Percentiles rank a stretch among this genome's conserved stretches.
Conservation (phyloP, 495 filamentous ascomycete genomes). For the Podospora tetraspora region DNA sequence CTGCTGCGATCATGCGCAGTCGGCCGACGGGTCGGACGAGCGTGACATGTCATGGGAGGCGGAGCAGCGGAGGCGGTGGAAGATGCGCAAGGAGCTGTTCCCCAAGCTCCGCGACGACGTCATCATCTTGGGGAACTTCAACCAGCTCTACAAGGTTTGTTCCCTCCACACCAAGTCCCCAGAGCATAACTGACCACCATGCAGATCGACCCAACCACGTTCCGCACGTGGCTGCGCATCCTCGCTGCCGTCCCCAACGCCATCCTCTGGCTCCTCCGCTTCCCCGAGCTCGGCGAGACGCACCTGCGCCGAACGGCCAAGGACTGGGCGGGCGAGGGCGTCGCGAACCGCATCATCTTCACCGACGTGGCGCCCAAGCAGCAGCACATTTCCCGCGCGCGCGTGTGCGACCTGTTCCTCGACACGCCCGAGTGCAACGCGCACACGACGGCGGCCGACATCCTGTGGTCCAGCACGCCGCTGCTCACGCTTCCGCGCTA, state of each 20-base stretch:
- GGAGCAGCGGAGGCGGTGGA: slow-evolving; percentile 79
- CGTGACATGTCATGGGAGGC: slow-evolving; percentile 69
- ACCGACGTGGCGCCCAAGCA: slow-evolving; percentile 96
- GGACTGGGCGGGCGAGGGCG: slow-evolving; percentile 77
- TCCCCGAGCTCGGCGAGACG: slow-evolving; percentile 86
- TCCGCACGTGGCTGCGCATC: slow-evolving; percentile 94
- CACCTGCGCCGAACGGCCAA: slow-evolving; percentile 76
- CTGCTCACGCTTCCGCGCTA: slow-evolving; percentile 92
- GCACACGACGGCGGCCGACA: slow-evolving; percentile 94
- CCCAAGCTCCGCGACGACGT: slow-evolving; percentile 75
- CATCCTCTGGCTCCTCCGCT: slow-evolving; percentile 91
- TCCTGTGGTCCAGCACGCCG: slow-evolving; percentile 93
- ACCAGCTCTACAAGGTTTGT: slow-evolving; percentile 95
- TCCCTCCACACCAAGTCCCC: background rate
- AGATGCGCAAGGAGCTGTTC: slow-evolving; percentile 93
- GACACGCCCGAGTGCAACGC: slow-evolving; percentile 98
- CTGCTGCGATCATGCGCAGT: slow-evolving; percentile 96
- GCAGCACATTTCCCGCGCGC: slow-evolving; percentile 86
- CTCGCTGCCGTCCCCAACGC: slow-evolving; percentile 81
- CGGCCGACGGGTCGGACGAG: slow-evolving; percentile 70
- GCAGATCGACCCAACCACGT: slow-evolving; percentile 95
- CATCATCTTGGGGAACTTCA: slow-evolving; percentile 96
- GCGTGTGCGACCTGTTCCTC: slow-evolving; percentile 89
- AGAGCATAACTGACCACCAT: slow-evolving; percentile 1
- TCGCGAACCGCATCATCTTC: slow-evolving; percentile 89